phyloP scores from a whole-genome alignment of 192 early-diverging fungal species.

The Radiomyces spectabilis region DNA sequence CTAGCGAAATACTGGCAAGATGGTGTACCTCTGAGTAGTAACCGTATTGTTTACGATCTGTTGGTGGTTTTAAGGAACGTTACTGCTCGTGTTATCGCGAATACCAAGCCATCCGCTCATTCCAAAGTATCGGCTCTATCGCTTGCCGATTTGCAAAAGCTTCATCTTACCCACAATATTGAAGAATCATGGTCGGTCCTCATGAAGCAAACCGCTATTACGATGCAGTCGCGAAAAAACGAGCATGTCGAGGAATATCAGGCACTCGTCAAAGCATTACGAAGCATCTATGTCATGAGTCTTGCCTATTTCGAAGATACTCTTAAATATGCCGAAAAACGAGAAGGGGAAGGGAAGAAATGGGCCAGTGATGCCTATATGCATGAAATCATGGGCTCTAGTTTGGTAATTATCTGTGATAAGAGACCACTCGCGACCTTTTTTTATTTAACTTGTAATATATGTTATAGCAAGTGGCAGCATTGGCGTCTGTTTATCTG shows the following conservation, averaged over 20 bases:
- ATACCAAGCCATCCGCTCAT: conserved; percentile 1
- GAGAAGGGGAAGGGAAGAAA: conserved; percentile 35
- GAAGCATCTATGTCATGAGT: conserved; percentile 43
- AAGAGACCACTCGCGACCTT: too few relatives aligned
- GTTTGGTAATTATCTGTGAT: conserved; percentile 48
- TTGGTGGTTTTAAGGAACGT: conserved; percentile 46
- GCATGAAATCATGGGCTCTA: conserved; percentile 49
- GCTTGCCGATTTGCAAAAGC: too few relatives aligned
- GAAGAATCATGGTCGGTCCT: conserved; percentile 33
- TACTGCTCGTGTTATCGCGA: conserved; percentile 35
- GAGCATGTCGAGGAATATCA: too few relatives aligned
- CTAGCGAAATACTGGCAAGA: conserved; percentile 37
- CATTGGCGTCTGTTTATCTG: conserved; percentile 40
- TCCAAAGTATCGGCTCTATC: too few relatives aligned
- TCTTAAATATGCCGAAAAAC: conserved; percentile 32
- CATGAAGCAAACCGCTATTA: conserved; percentile 19
- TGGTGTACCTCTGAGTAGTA: conserved; percentile 41
- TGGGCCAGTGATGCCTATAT: conserved; percentile 39
- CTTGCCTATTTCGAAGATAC: conserved; percentile 50
- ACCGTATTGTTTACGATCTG: conserved; percentile 42
- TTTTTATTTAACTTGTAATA: too few relatives aligned
- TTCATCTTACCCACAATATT: conserved; percentile 14
- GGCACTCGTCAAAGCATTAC: conserved; percentile 31
- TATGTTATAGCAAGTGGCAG: conserved; percentile 46
- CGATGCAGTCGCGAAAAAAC: too few relatives aligned